Percentiles rank a stretch among this genome's conserved stretches.
These are phyloP conservation scores for Nakaseomyces kungkrabaensis DNA, from an alignment of 1,139 yeast genomes.

Conservation along the genomic window DNA sequence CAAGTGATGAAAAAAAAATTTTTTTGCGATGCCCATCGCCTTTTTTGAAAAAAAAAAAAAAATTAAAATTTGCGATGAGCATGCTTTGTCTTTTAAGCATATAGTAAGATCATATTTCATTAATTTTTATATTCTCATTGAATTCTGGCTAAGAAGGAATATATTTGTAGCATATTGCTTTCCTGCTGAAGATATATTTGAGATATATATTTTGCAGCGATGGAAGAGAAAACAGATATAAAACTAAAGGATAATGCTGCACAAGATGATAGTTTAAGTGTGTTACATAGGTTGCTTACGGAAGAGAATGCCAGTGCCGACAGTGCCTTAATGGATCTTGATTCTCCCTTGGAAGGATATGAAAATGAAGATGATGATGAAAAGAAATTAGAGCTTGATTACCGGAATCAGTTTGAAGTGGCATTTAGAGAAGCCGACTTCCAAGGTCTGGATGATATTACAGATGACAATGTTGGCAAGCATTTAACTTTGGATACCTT, in stretches of 20 bases:
- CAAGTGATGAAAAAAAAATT: neutral
- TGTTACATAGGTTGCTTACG: neutral
- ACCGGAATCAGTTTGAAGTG: slow-evolving; percentile 3
- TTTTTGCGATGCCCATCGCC: slow-evolving; percentile 1
- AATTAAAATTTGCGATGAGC: neutral
- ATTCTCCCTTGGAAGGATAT: neutral
- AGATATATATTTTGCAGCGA: neutral
- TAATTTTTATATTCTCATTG: too few relatives aligned
- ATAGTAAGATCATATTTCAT: too few relatives aligned
- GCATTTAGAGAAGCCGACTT: neutral
- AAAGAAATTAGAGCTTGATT: neutral
- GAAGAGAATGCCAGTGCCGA: neutral
- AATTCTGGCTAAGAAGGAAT: too few relatives aligned
- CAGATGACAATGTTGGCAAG: neutral
- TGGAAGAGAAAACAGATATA: neutral
- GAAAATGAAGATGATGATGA: neutral
- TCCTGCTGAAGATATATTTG: neutral
- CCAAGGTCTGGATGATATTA: neutral
- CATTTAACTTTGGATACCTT: slow-evolving; percentile 1
- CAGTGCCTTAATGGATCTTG: neutral
- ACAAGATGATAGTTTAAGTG: neutral
- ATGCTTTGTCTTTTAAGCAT: neutral
- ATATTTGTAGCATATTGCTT: neutral
- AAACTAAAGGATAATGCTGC: neutral
- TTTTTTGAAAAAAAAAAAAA: neutral